These are phyloP conservation scores for Ophiostoma piceae DNA, from an alignment of 2,329 filamentous ascomycete genomes.

Conservation along the genomic window DNA sequence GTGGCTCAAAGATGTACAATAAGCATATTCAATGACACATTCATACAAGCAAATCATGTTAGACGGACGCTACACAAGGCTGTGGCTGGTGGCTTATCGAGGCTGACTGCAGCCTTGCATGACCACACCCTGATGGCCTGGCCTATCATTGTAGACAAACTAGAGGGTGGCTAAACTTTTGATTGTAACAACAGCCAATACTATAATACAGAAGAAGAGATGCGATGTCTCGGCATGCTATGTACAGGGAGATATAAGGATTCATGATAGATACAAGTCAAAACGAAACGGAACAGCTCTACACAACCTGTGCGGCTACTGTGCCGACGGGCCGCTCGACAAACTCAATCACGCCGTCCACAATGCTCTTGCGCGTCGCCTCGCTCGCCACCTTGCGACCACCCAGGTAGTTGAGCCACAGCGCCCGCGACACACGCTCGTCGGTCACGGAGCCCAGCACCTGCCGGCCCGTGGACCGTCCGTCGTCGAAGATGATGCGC, in stretches of 20 bases:
- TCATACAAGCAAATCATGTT: not conserved
- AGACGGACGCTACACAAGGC: not conserved
- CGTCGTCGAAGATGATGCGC: constrained; percentile 60
- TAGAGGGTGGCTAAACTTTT: not conserved
- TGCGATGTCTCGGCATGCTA: not conserved
- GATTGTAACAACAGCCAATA: not conserved
- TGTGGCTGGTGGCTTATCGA: not conserved
- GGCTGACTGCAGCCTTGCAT: not conserved
- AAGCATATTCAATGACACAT: not conserved
- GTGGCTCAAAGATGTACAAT: not conserved
- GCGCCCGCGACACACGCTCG: constrained; percentile 69
- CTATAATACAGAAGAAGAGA: constrained; percentile 3
- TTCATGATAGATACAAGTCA: not conserved
- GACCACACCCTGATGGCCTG: not conserved
- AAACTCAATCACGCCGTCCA: constrained; percentile 82
- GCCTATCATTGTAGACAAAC: not conserved
- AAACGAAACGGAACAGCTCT: not conserved
- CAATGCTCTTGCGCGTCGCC: constrained; percentile 70
- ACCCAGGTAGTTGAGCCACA: constrained; percentile 88
- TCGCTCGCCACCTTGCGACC: constrained; percentile 86
- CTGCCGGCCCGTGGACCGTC: constrained; percentile 44
- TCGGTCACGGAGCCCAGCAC: constrained; percentile 68
- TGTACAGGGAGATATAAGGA: not conserved
- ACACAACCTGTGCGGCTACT: constrained; percentile 69
- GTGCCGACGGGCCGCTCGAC: constrained; percentile 84